These are phyloP conservation scores for Nasturtium officinale DNA, from an alignment of 345 rosid genomes.

Conservation along the genomic window DNA sequence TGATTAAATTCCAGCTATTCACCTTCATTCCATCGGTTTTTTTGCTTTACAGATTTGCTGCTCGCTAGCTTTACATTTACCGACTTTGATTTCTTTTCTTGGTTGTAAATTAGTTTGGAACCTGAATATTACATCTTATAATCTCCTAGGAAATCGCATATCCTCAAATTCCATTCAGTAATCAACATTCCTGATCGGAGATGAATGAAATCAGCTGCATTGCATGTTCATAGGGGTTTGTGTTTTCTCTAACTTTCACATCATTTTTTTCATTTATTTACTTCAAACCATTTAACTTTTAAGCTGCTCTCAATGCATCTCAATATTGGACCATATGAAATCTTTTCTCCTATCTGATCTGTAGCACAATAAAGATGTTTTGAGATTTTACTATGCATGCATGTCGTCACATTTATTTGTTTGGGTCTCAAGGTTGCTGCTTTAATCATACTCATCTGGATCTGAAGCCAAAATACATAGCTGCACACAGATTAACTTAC, in stretches of 20 bases:
- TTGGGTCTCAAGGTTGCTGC: neutral
- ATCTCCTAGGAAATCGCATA: no score
- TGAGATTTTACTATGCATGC: neutral
- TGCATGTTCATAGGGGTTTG: no score
- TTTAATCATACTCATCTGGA: neutral
- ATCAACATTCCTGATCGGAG: conserved; percentile 3
- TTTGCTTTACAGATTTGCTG: neutral
- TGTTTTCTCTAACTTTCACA: no score
- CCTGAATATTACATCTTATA: neutral
- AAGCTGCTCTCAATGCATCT: neutral
- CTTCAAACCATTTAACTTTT: neutral
- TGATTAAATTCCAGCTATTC: conserved; percentile 3
- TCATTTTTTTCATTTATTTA: neutral
- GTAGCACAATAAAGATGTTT: neutral
- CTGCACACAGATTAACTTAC: neutral
- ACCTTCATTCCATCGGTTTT: neutral
- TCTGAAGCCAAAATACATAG: neutral
- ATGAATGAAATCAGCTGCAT: neutral
- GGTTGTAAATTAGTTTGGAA: conserved; percentile 3
- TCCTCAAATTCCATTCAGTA: no score
- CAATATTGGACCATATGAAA: no score
- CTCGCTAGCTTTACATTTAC: neutral
- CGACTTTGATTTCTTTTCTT: neutral
- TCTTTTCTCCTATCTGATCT: neutral
- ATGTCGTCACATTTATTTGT: no score